Evolutionary conservation across 1,284 basidiomycete genomes (phyloP).

Genomic region (Kalmanozyma brasiliensis): DNA sequence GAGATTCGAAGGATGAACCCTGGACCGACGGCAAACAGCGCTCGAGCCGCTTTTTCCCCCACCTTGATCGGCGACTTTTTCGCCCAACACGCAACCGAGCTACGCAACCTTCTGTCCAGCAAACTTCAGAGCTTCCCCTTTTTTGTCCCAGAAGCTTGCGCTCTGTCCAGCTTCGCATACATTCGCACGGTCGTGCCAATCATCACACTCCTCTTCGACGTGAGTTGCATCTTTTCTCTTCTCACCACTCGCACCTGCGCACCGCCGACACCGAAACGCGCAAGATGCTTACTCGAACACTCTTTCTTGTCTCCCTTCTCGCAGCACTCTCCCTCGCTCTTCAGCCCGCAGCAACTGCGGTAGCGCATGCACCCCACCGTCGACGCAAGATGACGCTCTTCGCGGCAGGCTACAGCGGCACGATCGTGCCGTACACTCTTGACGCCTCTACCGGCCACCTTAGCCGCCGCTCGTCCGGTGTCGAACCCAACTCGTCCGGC

Average conservation of each 20-base stretch:
- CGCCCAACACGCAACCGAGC: not conserved
- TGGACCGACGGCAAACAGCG: too few species aligned
- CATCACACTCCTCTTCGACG: too few species aligned
- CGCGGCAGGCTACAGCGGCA: slow-evolving; percentile 34
- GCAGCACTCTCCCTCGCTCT: not conserved
- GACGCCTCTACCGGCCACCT: slow-evolving; percentile 1
- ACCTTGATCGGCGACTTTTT: slow-evolving; percentile 5
- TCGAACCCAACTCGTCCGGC: slow-evolving; percentile 21
- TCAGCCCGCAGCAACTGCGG: not conserved
- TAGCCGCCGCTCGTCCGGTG: slow-evolving; percentile 3
- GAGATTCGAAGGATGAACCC: too few species aligned
- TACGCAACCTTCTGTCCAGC: not conserved
- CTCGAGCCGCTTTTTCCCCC: not conserved
- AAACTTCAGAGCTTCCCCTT: too few species aligned
- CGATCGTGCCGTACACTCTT: slow-evolving; percentile 33
- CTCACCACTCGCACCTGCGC: too few species aligned
- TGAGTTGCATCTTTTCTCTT: not conserved
- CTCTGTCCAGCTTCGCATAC: too few species aligned
- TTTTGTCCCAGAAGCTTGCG: too few species aligned
- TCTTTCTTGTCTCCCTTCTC: not conserved
- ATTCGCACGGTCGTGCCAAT: too few species aligned
- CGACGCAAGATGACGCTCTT: slow-evolving; percentile 25
- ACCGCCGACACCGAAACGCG: too few species aligned
- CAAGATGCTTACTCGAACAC: too few species aligned
- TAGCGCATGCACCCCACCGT: not conserved